Evolutionary conservation across 1,284 basidiomycete genomes (phyloP).

Genomic region (Microbotryum silenes-acaulis): DNA sequence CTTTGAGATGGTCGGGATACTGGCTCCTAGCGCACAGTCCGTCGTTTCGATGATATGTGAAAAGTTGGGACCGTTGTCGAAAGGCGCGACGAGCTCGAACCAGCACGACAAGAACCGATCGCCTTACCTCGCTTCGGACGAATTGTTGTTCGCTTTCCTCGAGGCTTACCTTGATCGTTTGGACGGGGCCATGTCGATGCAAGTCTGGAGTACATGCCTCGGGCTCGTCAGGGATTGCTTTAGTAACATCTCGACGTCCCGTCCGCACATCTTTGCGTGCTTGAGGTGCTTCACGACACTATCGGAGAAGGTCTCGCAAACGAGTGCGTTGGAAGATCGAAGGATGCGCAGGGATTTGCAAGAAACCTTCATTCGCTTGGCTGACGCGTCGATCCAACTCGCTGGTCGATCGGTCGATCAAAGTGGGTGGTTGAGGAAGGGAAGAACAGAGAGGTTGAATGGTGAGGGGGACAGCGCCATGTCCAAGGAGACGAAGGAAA

Average conservation of each 20-base stretch:
- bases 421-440: slow-evolving; percentile 67
- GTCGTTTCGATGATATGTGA: slow-evolving; percentile 87
- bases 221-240: slow-evolving; percentile 72
- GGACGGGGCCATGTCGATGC: slow-evolving; percentile 79
- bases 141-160: slow-evolving; percentile 64
- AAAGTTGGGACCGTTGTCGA: slow-evolving; percentile 36
- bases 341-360: slow-evolving; percentile 84
- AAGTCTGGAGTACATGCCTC: slow-evolving; percentile 75
- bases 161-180: slow-evolving; percentile 77
- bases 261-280: slow-evolving; percentile 61
- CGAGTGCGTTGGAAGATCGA: slow-evolving; percentile 80
- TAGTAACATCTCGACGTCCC: slow-evolving; percentile 55
- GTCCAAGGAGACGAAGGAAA: slow-evolving; percentile 18
- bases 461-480: slow-evolving; percentile 18
- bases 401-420: slow-evolving; percentile 67
- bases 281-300: slow-evolving; percentile 69
- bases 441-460: slow-evolving; percentile 50
- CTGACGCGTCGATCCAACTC: slow-evolving; percentile 69
- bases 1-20: slow-evolving; percentile 74
- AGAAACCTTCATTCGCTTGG: slow-evolving; percentile 74
- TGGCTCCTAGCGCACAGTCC: slow-evolving; percentile 77
- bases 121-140: slow-evolving; percentile 5
- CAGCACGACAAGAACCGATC: slow-evolving; percentile 17
- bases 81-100: slow-evolving; percentile 27
- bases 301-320: slow-evolving; percentile 76